Conservation (phyloP, 805 yeast genomes). For the Myxozyma mucilagina region DNA sequence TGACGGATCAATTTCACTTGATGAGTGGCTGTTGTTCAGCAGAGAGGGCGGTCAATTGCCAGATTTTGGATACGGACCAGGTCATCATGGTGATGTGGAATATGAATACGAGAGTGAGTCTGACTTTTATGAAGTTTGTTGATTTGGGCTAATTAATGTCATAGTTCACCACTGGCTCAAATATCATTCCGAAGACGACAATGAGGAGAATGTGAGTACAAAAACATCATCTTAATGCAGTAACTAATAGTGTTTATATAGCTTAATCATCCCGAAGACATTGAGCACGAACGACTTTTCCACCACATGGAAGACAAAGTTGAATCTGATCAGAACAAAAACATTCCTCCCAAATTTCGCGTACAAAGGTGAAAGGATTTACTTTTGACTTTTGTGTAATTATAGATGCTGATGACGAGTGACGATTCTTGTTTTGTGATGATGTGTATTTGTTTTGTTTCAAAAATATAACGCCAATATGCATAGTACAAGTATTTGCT, state of each 20-base stretch:
- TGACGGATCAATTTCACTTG: conserved; percentile 63
- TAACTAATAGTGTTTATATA: neutral
- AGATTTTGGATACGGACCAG: conserved; percentile 90
- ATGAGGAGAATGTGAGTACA: conserved; percentile 23
- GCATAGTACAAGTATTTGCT: neutral
- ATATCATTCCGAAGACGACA: conserved; percentile 40
- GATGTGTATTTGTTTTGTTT: neutral
- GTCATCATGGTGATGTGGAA: conserved; percentile 93
- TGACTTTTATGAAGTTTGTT: neutral
- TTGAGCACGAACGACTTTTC: conserved; percentile 30
- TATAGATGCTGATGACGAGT: neutral
- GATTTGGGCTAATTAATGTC: conserved; percentile 46
- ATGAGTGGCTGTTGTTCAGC: conserved; percentile 69
- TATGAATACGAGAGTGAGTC: conserved; percentile 70
- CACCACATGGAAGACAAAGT: conserved; percentile 29
- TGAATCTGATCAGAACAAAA: conserved; percentile 18
- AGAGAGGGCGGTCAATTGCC: conserved; percentile 72
- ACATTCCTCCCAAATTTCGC: conserved; percentile 27
- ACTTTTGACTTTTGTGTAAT: neutral
- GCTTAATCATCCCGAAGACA: conserved; percentile 18
- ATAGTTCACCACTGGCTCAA: conserved; percentile 93
- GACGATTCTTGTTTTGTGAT: neutral
- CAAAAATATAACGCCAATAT: conserved; percentile 2
- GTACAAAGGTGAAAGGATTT: conserved; percentile 8
- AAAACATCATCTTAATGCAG: neutral